Evolutionary conservation across 2,329 filamentous ascomycete species (phyloP).

Genomic region (Penicillium occitanis): DNA sequence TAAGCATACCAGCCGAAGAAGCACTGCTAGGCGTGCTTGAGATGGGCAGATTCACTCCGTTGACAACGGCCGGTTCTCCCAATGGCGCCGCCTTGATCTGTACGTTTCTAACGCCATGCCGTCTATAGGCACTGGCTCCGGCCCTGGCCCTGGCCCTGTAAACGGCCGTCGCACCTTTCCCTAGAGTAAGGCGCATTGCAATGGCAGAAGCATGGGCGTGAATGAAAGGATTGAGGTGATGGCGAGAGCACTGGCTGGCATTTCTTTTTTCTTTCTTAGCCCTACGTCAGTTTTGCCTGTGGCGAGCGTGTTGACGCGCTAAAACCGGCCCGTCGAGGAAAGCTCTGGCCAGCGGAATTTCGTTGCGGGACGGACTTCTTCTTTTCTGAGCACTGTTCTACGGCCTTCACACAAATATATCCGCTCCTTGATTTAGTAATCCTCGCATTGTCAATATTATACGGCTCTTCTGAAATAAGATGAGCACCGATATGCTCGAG

Average conservation of each 20-base stretch:
- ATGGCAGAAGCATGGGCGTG: constrained; percentile 21
- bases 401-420: neutral
- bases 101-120: constrained; percentile 36
- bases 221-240: constrained; percentile 9
- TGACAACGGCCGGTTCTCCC: constrained; percentile 37
- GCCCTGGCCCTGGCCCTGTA: constrained; percentile 36
- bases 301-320: constrained; percentile 15
- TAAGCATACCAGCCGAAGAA: constrained; percentile 42
- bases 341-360: constrained; percentile 14
- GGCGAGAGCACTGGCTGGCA: constrained; percentile 5
- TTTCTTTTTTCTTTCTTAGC: constrained; percentile 8
- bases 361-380: neutral
- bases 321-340: constrained; percentile 15
- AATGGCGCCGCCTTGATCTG: constrained; percentile 48
- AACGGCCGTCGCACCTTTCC: constrained; percentile 36
- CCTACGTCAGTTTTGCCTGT: constrained; percentile 21
- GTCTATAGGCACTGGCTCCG: constrained; percentile 21
- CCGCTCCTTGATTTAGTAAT: neutral
- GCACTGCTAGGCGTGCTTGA: constrained; percentile 40
- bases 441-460: neutral
- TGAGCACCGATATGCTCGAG: neutral
- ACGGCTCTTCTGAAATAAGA: neutral
- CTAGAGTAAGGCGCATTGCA: constrained; percentile 39
- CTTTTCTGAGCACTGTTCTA: neutral
- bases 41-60: constrained; percentile 40